phyloP scores from a whole-genome alignment of 2,329 filamentous ascomycete genomes.

The Calonectria leucothoes region DNA sequence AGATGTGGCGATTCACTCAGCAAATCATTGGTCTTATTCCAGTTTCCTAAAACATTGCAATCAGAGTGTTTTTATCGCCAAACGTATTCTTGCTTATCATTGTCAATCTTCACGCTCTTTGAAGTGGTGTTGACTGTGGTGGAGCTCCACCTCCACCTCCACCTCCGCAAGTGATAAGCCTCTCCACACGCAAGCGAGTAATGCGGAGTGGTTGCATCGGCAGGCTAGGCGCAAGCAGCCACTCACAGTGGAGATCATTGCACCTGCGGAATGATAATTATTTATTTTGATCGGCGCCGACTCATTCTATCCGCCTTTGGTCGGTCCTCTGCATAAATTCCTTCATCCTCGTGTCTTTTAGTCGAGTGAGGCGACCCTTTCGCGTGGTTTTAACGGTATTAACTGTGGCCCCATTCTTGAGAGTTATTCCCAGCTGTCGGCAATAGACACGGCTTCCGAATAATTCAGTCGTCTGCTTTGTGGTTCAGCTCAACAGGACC shows the following conservation, averaged over 20 bases:
- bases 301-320: not conserved
- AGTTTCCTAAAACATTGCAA: not conserved
- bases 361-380: too few species aligned
- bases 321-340: not conserved
- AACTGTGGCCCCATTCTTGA: too few species aligned
- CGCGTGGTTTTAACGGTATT: too few species aligned
- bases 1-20: not conserved
- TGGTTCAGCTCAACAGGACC: not conserved
- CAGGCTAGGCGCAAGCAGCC: not conserved
- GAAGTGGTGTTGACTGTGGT: not conserved
- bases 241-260: not conserved
- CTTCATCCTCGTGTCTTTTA: not conserved
- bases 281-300: not conserved
- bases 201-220: not conserved
- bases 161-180: not conserved
- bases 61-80: not conserved
- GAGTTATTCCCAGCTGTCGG: too few species aligned
- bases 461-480: not conserved
- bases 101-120: too few species aligned
- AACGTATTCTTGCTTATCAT: not conserved
- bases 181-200: not conserved
- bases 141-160: conserved; percentile 1
- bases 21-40: not conserved
- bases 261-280: not conserved
- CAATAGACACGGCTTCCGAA: too few species aligned